These are phyloP conservation scores for Microascus cirrosus DNA, from an alignment of 2,329 filamentous ascomycete genomes.

Conservation along the genomic window DNA sequence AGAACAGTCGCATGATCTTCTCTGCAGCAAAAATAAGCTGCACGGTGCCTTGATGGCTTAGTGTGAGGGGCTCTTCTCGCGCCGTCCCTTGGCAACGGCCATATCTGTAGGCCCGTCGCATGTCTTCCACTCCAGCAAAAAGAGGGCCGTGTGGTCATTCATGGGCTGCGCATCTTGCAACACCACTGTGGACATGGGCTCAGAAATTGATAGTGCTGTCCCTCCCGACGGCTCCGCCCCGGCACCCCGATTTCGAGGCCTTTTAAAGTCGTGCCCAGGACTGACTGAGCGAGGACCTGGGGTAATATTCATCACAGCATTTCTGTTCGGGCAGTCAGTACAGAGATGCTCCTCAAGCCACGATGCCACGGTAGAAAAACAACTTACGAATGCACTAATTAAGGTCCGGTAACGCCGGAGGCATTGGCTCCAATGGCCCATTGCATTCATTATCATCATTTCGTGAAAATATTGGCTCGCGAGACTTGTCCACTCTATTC, in stretches of 20 bases:
- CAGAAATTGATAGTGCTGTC: not conserved
- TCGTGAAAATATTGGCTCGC: not conserved
- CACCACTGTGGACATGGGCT: not conserved
- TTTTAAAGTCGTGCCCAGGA: constrained; percentile 24
- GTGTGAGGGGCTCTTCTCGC: not conserved
- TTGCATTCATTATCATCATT: not conserved
- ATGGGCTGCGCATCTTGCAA: not conserved
- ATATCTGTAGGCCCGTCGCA: not conserved
- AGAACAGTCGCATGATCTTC: too few species aligned
- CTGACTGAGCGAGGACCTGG: constrained; percentile 6
- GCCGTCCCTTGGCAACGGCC: not conserved
- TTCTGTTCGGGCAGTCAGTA: not conserved
- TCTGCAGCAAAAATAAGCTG: too few species aligned
- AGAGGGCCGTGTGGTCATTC: not conserved
- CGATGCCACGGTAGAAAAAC: not conserved
- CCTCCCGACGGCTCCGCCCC: not conserved
- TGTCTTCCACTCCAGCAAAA: not conserved
- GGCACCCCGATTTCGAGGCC: constrained; percentile 9
- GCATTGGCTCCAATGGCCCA: not conserved
- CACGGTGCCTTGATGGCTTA: too few species aligned
- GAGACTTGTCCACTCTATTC: not conserved
- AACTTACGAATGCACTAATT: not conserved
- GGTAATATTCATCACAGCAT: not conserved
- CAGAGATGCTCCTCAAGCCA: not conserved
- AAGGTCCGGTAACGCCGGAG: not conserved